Evolutionary conservation across 768 basidiomycete species (phyloP), one percentile per base, ranked within the genome.

Genomic region (Nidularia sp.): DNA sequence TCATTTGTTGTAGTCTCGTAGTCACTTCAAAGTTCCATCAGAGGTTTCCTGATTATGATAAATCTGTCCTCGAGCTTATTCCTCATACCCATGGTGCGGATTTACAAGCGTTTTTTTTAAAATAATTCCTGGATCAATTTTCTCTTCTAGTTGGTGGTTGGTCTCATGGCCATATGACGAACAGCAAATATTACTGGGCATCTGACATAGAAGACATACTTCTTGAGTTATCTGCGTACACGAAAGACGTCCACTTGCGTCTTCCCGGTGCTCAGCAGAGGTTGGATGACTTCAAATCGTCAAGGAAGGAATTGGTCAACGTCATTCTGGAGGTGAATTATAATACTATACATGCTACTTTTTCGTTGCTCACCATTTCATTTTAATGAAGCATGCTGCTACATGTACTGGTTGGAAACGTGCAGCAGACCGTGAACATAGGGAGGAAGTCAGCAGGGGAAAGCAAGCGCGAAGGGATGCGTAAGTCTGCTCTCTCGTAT

Each of bases 141-240:
- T 22, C 22, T n/a, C n/a, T n/a, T n/a, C n/a, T 53, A 72, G 70
- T 64, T 33, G 63, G 65, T 29, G 66, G 63, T 8, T 64, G 65
- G 63, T 31, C 62, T 2, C 62, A 65, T 52, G 64, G 63, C 1
- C 54, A 62, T 47, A 46, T 56, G 4, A 62, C 61, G 7, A 49
- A 29, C 2, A 69, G 66, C 47, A 59, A 60, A 39, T 73, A 61
- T 44, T 73, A 65, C 54, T 73, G 70, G 71, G 57, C 55, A n/a
- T 31, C 42, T 3, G 72, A 73, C 47, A 60, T 74, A 13, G 45
- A 57, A 6, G 43, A 56, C 2, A 63, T 70, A 49, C 53, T 57
- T 5, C 8, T 25, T 8, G 51, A 50, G 32, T 56, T 65, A 13
- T 59, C 31, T 0, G 49, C 1, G 0, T 53, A 59, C 8, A 51